These are phyloP conservation scores for Diaporthe sp. DNA, from an alignment of 2,329 filamentous ascomycete genomes.

Conservation along the genomic window DNA sequence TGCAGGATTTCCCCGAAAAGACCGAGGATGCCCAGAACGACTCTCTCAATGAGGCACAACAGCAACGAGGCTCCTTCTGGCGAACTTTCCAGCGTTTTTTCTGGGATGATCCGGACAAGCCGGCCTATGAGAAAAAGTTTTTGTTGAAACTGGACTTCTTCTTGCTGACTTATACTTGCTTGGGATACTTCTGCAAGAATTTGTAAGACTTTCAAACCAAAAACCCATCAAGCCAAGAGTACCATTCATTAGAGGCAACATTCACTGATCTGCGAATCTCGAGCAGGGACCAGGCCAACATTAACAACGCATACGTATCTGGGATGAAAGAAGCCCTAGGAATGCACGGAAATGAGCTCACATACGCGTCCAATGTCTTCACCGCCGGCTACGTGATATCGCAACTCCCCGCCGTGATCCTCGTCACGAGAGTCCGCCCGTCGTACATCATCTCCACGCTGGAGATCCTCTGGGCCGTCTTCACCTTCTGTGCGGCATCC, in stretches of 20 bases:
- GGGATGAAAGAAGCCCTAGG: slow-evolving; percentile 38
- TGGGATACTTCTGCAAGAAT: slow-evolving; percentile 39
- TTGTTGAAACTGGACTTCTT: slow-evolving; percentile 39
- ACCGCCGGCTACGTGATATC: slow-evolving; percentile 38
- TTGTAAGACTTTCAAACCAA: neutral
- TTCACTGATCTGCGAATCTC: neutral
- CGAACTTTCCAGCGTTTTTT: slow-evolving; percentile 43
- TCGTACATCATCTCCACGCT: slow-evolving; percentile 37
- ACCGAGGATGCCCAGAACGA: neutral
- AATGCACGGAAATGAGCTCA: slow-evolving; percentile 37
- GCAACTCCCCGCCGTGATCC: slow-evolving; percentile 37
- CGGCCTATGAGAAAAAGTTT: slow-evolving; percentile 39
- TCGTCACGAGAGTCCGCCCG: slow-evolving; percentile 35
- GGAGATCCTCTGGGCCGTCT: slow-evolving; percentile 37
- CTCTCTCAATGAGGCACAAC: neutral
- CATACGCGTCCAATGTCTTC: slow-evolving; percentile 36
- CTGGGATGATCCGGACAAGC: slow-evolving; percentile 49
- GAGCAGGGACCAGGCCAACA: slow-evolving; percentile 25
- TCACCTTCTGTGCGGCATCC: slow-evolving; percentile 38
- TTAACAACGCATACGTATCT: slow-evolving; percentile 39
- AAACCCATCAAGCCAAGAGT: neutral
- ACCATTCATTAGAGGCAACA: neutral
- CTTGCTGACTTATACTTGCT: slow-evolving; percentile 34
- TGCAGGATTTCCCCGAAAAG: slow-evolving; percentile 5
- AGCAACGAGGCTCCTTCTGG: slow-evolving; percentile 17